Percentiles rank a stretch among this genome's conserved stretches.
These are phyloP conservation scores for Botrytis fabae DNA, from an alignment of 2,329 filamentous ascomycete species.

Conservation along the genomic window DNA sequence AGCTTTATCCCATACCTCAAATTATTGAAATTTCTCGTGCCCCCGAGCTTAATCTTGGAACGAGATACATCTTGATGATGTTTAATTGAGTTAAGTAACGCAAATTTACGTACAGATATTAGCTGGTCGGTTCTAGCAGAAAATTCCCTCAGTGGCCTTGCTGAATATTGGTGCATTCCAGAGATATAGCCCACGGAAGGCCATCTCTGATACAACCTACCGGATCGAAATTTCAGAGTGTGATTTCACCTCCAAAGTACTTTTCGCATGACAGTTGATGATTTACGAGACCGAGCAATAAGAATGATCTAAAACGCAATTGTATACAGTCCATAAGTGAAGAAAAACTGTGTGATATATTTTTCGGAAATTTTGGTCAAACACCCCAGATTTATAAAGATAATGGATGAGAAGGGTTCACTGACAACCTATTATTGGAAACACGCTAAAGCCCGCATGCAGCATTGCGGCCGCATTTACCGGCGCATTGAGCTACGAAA, in stretches of 20 bases:
- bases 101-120: no score
- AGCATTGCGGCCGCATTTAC: slow-evolving; percentile 12
- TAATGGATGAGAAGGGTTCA: not conserved
- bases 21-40: not conserved
- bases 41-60: not conserved
- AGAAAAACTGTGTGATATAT: not conserved
- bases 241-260: not conserved
- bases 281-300: not conserved
- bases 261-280: not conserved
- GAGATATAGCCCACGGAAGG: not conserved
- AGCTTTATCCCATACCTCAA: slow-evolving; percentile 4
- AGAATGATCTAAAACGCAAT: not conserved
- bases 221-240: not conserved
- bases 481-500: slow-evolving; percentile 1
- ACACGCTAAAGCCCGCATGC: slow-evolving; percentile 5
- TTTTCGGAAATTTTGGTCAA: not conserved
- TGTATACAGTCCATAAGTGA: not conserved
- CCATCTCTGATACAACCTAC: not conserved
- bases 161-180: not conserved
- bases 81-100: not conserved
- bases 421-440: slow-evolving; percentile 1
- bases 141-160: not conserved
- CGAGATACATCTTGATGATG: not conserved
- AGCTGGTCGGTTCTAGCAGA: not conserved
- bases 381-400: not conserved